A percentile compares a stretch with the other conserved stretches of the same genome.
Conservation (phyloP, 2,329 filamentous ascomycete genomes). For the Epichloe coenophiala region DNA sequence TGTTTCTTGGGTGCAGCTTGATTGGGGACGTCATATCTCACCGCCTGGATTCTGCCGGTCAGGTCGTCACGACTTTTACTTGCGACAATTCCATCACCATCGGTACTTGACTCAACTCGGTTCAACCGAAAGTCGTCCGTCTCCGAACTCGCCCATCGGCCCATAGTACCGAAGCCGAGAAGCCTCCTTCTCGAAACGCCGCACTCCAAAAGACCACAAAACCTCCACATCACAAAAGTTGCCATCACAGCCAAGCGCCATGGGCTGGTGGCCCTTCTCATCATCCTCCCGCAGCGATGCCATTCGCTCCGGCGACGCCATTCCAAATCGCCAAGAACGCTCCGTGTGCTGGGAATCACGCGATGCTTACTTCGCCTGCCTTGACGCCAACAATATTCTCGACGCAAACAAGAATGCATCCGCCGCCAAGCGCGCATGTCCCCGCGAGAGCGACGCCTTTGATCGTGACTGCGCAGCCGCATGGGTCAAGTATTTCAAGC, state of each 20-base stretch:
- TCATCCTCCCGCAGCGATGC: constrained; percentile 37
- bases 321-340: constrained; percentile 75
- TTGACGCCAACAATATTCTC: constrained; percentile 69
- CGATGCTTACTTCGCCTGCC: constrained; percentile 76
- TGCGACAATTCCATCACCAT: too few relatives aligned
- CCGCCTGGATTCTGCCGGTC: constrained; percentile 1
- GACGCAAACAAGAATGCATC: constrained; percentile 42
- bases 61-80: neutral
- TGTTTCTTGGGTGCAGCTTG: neutral
- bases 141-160: too few relatives aligned
- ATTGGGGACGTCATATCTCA: neutral
- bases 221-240: neutral
- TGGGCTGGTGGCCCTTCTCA: constrained; percentile 37
- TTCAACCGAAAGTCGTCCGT: too few relatives aligned
- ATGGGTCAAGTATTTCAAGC: constrained; percentile 99
- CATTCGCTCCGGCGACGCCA: constrained; percentile 37
- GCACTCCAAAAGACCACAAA: neutral
- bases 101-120: neutral
- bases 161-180: too few relatives aligned
- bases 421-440: constrained; percentile 26
- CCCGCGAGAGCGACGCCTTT: constrained; percentile 40
- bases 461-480: constrained; percentile 76
- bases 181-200: too few relatives aligned
- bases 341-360: constrained; percentile 79
- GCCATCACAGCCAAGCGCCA: neutral